These are phyloP conservation scores for Daphne laureola DNA, from an alignment of 441 rosid genomes.

Conservation along the genomic window DNA sequence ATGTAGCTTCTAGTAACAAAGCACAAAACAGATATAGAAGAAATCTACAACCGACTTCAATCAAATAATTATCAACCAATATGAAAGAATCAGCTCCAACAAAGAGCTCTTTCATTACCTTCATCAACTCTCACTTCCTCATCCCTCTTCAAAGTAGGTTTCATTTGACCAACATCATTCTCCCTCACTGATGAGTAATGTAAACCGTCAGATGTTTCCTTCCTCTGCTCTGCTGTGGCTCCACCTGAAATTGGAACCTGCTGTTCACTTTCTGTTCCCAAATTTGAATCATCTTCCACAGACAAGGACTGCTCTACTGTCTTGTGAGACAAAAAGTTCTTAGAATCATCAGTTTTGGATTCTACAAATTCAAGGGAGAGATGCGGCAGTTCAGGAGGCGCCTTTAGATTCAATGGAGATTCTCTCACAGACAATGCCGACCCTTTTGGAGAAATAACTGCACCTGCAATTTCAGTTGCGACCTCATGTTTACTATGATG, in stretches of 20 bases:
- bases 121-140: conserved; percentile 24
- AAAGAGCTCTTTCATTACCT: conserved; percentile 25
- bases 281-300: conserved; percentile 25
- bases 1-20: too few species aligned
- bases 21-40: too few species aligned
- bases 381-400: conserved; percentile 19
- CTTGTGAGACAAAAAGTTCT: conserved; percentile 16
- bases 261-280: conserved; percentile 22
- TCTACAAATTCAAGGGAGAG: too few species aligned
- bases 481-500: too few species aligned
- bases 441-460: too few species aligned
- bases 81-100: conserved; percentile 40
- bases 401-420: conserved; percentile 10
- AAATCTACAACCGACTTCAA: too few species aligned
- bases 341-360: conserved; percentile 15
- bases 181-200: conserved; percentile 23
- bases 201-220: conserved; percentile 21
- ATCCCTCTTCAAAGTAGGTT: conserved; percentile 19
- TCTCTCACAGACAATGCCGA: too few species aligned
- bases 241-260: conserved; percentile 18
- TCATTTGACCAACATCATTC: conserved; percentile 25
- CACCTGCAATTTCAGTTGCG: too few species aligned
- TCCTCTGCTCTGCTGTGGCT: conserved; percentile 23
- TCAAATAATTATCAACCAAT: not conserved
- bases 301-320: conserved; percentile 26